Conservation (phyloP, 139 green algal species). For the Chlorella sp. region DNA sequence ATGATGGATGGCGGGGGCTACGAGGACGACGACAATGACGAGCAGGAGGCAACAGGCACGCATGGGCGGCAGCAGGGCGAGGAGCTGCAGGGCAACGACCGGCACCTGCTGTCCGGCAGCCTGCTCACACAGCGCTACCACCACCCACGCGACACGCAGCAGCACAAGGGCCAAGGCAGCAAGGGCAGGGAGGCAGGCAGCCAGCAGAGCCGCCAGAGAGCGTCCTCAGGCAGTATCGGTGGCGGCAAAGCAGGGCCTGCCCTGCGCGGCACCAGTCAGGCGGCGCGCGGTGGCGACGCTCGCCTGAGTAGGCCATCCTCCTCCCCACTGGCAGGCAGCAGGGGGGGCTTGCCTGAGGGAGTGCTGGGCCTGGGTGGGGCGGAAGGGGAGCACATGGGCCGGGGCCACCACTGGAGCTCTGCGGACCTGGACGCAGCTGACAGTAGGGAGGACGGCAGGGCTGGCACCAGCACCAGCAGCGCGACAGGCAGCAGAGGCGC, state of each 20-base stretch:
- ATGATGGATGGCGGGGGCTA: slow-evolving; percentile 16
- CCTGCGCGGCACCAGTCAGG: no score
- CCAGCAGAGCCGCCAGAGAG: no score
- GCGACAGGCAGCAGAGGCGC: background rate
- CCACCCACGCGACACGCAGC: background rate
- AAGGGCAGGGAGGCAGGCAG: background rate
- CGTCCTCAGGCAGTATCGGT: no score
- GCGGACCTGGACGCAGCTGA: no score
- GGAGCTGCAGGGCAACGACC: background rate
- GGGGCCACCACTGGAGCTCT: no score
- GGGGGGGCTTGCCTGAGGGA: no score
- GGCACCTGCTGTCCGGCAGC: background rate
- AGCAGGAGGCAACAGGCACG: background rate
- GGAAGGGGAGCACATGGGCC: background rate
- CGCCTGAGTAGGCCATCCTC: no score
- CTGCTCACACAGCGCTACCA: background rate
- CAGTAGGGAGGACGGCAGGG: background rate
- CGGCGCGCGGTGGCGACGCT: no score
- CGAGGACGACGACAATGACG: slow-evolving; percentile 1
- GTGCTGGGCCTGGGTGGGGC: no score
- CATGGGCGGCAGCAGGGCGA: background rate
- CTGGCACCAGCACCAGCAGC: background rate
- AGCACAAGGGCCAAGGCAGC: slow-evolving; percentile 1
- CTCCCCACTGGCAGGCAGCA: no score
- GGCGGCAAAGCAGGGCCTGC: no score